Evolutionary conservation across 495 filamentous ascomycete species (phyloP).

Genomic region (Choiromyces venosus): DNA sequence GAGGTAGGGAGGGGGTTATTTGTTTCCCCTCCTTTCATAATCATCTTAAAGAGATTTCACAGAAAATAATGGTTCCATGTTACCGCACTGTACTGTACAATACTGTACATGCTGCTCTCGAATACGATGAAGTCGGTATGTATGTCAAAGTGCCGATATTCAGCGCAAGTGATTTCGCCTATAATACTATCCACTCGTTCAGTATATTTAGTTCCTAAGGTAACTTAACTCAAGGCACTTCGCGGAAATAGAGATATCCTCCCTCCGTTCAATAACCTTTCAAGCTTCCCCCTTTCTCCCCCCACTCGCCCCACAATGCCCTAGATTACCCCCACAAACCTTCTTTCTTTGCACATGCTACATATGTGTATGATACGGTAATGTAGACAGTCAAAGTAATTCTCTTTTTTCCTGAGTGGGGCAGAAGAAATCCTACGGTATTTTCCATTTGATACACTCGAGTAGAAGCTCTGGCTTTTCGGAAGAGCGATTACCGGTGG

Average conservation of each 20-base stretch:
- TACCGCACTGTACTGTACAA: not conserved
- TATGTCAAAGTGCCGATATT: not conserved
- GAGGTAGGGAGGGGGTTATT: not conserved
- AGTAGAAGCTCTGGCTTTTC: not conserved
- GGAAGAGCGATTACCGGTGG: constrained; percentile 18
- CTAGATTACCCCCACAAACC: constrained; percentile 12
- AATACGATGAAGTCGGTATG: not conserved
- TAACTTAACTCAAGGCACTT: not conserved
- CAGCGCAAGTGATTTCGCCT: not conserved
- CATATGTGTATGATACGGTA: constrained; percentile 10
- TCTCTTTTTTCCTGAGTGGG: not conserved
- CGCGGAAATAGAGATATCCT: not conserved
- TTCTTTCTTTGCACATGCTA: constrained; percentile 5
- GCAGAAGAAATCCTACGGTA: constrained; percentile 18
- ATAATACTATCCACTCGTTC: constrained; percentile 2
- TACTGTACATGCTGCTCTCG: too few species aligned
- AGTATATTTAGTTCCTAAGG: constrained; percentile 14
- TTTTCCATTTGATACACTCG: constrained; percentile 4
- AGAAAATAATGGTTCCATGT: constrained; percentile 1
- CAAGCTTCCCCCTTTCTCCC: not conserved
- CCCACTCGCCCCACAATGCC: constrained; percentile 1
- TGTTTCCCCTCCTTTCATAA: not conserved
- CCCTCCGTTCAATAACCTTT: too few species aligned
- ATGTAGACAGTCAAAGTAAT: constrained; percentile 6
- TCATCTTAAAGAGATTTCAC: not conserved